These are phyloP conservation scores for Apocynum venetum DNA, from an alignment of 257 asterid genomes.

Conservation along the genomic window DNA sequence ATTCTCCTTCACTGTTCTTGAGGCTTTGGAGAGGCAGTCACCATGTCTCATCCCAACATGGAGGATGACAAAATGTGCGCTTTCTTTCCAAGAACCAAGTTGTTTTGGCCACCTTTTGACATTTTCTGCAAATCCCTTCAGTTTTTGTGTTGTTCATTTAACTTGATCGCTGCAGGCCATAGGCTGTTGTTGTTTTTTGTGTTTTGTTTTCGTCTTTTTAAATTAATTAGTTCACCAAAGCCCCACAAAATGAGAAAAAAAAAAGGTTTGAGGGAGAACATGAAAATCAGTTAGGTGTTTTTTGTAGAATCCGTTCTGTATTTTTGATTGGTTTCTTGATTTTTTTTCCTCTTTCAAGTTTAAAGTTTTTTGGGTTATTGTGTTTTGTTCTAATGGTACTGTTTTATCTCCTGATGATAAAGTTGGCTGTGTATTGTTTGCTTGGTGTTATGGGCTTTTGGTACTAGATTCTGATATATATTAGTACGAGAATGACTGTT, in stretches of 20 bases:
- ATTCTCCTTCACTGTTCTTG: conserved; percentile 15
- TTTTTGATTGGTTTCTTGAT: neutral
- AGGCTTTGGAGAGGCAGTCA: neutral
- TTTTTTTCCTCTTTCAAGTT: neutral
- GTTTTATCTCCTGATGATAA: neutral
- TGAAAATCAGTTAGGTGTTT: neutral
- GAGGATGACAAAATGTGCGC: conserved; percentile 30
- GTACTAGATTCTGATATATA: neutral
- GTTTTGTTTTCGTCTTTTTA: too few species aligned
- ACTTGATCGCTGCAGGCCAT: too few species aligned
- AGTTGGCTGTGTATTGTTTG: neutral
- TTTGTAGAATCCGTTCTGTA: neutral
- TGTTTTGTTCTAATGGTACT: neutral
- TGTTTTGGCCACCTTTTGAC: neutral
- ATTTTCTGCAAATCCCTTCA: neutral
- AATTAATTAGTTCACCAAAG: too few species aligned
- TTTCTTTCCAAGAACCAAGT: neutral
- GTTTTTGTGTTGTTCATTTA: too few species aligned
- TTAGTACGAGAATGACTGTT: neutral
- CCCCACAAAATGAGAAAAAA: neutral
- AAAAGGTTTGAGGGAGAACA: neutral
- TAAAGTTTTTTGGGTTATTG: neutral
- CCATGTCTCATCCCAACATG: conserved; percentile 15
- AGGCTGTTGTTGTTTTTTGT: neutral
- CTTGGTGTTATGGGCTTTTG: neutral